Percentiles rank a stretch among this genome's conserved stretches.
Conservation (phyloP, 2,329 filamentous ascomycete genomes). For the Daldinia eschscholtzii region DNA sequence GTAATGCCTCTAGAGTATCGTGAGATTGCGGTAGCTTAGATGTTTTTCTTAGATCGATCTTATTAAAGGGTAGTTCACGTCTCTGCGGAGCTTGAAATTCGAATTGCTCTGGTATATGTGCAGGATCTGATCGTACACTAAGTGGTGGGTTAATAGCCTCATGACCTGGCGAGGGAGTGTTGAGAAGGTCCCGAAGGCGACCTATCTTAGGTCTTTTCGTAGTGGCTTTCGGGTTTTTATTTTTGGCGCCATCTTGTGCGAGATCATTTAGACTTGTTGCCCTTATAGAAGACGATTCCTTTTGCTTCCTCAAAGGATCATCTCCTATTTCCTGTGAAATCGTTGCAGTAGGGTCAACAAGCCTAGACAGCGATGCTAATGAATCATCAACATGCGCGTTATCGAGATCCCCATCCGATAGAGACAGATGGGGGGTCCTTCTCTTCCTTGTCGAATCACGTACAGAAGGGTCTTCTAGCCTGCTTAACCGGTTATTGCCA, state of each 20-base stretch:
- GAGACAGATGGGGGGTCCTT: background rate
- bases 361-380: background rate
- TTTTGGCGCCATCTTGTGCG: conserved; percentile 46
- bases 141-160: conserved; percentile 17
- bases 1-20: conserved; percentile 21
- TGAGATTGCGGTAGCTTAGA: conserved; percentile 21
- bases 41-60: conserved; percentile 38
- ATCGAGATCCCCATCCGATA: background rate
- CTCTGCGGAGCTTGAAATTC: conserved; percentile 54
- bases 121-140: conserved; percentile 11
- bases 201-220: conserved; percentile 19
- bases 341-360: conserved; percentile 15
- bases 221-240: conserved; percentile 18
- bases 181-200: conserved; percentile 45
- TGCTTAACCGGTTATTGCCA: background rate
- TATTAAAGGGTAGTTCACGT: conserved; percentile 59
- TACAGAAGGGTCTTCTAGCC: background rate
- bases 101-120: conserved; percentile 30
- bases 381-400: background rate
- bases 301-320: conserved; percentile 15
- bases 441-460: background rate
- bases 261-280: conserved; percentile 43
- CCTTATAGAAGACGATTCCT: conserved; percentile 18
- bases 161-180: conserved; percentile 39
- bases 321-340: background rate